Evolutionary conservation across 1,139 yeast genomes (phyloP).

Genomic region (Hyphopichia wangnamkhiaoensis): DNA sequence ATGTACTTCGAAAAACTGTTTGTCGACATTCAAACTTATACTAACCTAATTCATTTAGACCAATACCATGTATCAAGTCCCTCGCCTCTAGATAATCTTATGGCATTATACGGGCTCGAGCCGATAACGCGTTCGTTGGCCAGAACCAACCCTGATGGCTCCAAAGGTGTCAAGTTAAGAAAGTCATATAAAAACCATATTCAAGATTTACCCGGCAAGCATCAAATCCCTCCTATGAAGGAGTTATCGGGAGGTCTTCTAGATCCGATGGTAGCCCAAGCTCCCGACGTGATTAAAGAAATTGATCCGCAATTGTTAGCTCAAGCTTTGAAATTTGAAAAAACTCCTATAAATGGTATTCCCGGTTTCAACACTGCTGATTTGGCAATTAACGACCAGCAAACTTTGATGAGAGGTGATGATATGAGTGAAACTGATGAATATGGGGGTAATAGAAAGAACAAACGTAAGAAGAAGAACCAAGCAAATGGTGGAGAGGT

Average conservation of each 20-base stretch:
- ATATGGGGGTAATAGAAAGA: slow-evolving; percentile 27
- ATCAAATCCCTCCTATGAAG: slow-evolving; percentile 58
- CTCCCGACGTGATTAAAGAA: slow-evolving; percentile 47
- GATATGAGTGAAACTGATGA: slow-evolving; percentile 44
- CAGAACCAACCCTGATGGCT: slow-evolving; percentile 83
- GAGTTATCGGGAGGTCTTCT: slow-evolving; percentile 55
- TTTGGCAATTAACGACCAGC: slow-evolving; percentile 63
- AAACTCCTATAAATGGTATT: slow-evolving; percentile 69
- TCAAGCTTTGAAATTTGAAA: slow-evolving; percentile 61
- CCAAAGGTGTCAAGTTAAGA: slow-evolving; percentile 87
- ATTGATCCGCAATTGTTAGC: slow-evolving; percentile 52
- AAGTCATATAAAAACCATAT: slow-evolving; percentile 94
- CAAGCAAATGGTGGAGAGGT: slow-evolving; percentile 31
- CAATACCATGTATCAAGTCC: slow-evolving; percentile 55
- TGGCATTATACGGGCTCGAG: slow-evolving; percentile 66
- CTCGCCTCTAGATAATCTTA: slow-evolving; percentile 69
- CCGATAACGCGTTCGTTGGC: slow-evolving; percentile 78
- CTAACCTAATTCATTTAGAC: slow-evolving; percentile 24
- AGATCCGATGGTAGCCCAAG: slow-evolving; percentile 44
- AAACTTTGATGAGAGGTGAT: slow-evolving; percentile 44
- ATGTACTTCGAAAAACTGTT: slow-evolving; percentile 7
- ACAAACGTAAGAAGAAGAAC: slow-evolving; percentile 34
- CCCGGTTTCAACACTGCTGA: slow-evolving; percentile 77
- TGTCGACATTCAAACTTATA: slow-evolving; percentile 7
- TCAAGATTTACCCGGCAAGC: slow-evolving; percentile 81